Conservation (phyloP, 441 rosid species). For the Adansonia madagascariensis region DNA sequence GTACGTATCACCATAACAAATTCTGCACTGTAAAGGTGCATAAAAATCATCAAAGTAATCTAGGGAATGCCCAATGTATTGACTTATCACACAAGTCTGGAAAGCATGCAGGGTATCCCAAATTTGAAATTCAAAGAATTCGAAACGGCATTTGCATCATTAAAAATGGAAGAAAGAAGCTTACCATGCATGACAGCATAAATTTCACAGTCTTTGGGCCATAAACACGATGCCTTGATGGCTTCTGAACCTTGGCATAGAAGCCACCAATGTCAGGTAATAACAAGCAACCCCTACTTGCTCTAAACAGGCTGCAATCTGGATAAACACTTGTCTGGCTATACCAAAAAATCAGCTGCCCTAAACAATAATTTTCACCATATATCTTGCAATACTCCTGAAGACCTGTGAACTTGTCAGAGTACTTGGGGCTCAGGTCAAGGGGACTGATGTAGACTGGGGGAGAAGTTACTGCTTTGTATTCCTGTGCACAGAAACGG, state of each 20-base stretch:
- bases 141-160: background rate
- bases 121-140: background rate
- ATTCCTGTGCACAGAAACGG: conserved; percentile 56
- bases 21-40: background rate
- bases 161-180: conserved; percentile 24
- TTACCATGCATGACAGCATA: conserved; percentile 90
- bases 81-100: background rate
- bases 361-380: conserved; percentile 93
- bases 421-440: conserved; percentile 86
- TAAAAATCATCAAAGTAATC: background rate
- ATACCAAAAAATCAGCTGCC: conserved; percentile 97
- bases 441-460: conserved; percentile 94
- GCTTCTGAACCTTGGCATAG: conserved; percentile 86
- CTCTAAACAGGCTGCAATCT: conserved; percentile 71
- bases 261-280: conserved; percentile 87
- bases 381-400: conserved; percentile 85
- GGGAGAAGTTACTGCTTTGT: conserved; percentile 76
- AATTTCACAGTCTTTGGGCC: conserved; percentile 76
- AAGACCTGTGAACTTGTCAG: conserved; percentile 65
- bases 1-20: background rate
- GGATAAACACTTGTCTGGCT: conserved; percentile 84
- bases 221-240: conserved; percentile 79
- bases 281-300: conserved; percentile 89
- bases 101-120: background rate
- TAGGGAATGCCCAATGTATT: background rate